Evolutionary conservation across 2,329 filamentous ascomycete species (phyloP), one percentile per base, ranked within the genome.

Genomic region (Trichoderma lentiforme): DNA sequence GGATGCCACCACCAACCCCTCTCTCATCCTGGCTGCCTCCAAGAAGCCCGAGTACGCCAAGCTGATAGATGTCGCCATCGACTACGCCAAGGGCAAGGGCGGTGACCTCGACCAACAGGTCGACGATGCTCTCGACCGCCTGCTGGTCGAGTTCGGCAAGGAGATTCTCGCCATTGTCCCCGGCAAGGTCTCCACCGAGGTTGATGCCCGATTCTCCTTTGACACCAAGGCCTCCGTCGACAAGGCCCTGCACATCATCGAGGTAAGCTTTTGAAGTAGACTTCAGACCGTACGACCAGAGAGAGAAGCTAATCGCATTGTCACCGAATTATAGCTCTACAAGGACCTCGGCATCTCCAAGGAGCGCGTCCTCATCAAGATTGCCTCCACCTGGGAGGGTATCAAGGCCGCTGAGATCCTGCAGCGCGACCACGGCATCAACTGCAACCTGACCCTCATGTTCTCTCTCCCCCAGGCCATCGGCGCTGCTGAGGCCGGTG

Each of bases 1-100:
- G 89, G 96, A 99, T 93, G 96, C 96, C 81, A 99, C 96, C 84
- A 99, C 96, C 87, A 99, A 99, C 91, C 96, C 96, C 73, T 98
- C 96, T 75, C 89, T 99, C 83, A 98, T 99, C 85, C 92, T 99
- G 82, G 95, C 95, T 77, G 96, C 96, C 76, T 95, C 96, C 82
- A 98, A 99, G 90, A 98, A 98, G 91, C 82, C 93, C 82, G 95
- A 98, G 85, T 98, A 98, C 84, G 94, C 93, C 80, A 91, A 92
- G 84, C 87, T 98, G 81, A 97, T 98, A 79, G 95, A 98, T 81
- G 85, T 87, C 71, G 94, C 95, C 78, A 88, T 98, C 77, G 88
- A 87, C 76, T 95, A 94, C 85, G 95, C 93, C 85, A 98, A 98
- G 92, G 80, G 87, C 78, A 85, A 91, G 80, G 90, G 90, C 74